Evolutionary conservation across 2,329 filamentous ascomycete species (phyloP).

Genomic region (Beauveria pseudobassiana): DNA sequence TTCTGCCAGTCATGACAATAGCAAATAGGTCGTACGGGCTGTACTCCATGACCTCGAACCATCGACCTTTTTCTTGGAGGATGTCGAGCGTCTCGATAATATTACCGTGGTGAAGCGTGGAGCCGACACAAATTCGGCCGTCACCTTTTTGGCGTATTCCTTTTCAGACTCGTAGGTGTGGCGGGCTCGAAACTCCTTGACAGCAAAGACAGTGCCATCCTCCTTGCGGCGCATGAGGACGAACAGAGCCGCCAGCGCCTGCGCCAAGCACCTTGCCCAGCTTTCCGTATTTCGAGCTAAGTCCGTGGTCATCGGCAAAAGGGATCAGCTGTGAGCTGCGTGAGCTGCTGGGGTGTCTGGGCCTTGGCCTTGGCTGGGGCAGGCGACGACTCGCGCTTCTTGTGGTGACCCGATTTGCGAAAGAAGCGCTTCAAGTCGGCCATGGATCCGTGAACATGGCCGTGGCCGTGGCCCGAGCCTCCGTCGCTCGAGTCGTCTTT

Average conservation of each 20-base stretch:
- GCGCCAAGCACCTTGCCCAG: constrained; percentile 90
- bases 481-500: constrained; percentile 29
- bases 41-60: constrained; percentile 99
- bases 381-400: constrained; percentile 60
- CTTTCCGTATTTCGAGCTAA: constrained; percentile 90
- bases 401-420: constrained; percentile 61
- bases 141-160: constrained; percentile 97
- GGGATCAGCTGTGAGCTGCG: constrained; percentile 60
- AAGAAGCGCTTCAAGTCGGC: constrained; percentile 96
- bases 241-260: constrained; percentile 88
- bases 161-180: constrained; percentile 91
- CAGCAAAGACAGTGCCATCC: constrained; percentile 89
- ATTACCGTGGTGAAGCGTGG: constrained; percentile 93
- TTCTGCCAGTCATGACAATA: constrained; percentile 98
- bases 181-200: constrained; percentile 90
- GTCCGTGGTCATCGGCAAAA: constrained; percentile 88
- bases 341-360: constrained; percentile 38
- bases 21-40: constrained; percentile 94
- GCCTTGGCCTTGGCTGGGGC: constrained; percentile 45
- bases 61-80: constrained; percentile 84
- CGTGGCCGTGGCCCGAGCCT: constrained; percentile 15
- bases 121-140: constrained; percentile 98
- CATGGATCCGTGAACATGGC: constrained; percentile 65
- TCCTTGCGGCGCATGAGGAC: constrained; percentile 87
- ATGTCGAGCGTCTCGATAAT: constrained; percentile 98